These are phyloP conservation scores for Nicotiana attenuata DNA, from an alignment of 257 asterid species.

Conservation along the genomic window DNA sequence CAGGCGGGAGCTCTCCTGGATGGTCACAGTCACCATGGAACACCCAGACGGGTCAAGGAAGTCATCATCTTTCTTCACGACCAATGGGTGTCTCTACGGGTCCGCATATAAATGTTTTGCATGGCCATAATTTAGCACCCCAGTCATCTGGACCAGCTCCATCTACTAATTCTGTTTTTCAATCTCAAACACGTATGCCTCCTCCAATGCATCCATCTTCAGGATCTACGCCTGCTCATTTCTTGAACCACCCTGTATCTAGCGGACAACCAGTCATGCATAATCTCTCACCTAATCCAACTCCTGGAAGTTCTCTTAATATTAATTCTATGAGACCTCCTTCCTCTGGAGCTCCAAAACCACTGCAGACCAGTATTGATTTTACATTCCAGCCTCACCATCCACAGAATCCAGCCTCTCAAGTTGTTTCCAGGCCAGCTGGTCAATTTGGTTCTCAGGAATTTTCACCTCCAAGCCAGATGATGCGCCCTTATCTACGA, in stretches of 20 bases:
- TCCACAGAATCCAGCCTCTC: conserved; percentile 44
- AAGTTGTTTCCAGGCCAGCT: conserved; percentile 33
- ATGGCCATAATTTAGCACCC: no score
- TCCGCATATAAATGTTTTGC: no score
- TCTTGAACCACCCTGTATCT: conserved; percentile 9
- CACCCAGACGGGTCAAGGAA: conserved; percentile 31
- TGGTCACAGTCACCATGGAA: conserved; percentile 34
- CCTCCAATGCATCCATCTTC: conserved; percentile 23
- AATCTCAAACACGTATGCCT: conserved; percentile 33
- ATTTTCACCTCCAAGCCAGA: conserved; percentile 35
- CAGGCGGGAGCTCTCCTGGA: conserved; percentile 20
- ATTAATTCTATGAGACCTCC: conserved; percentile 31
- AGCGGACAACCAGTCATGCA: conserved; percentile 20
- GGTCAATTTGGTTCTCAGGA: conserved; percentile 35
- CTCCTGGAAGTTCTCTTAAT: conserved; percentile 32
- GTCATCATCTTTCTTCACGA: no score
- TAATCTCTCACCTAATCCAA: conserved; percentile 26
- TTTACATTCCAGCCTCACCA: conserved; percentile 78
- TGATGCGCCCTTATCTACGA: conserved; percentile 37
- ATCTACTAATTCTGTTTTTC: conserved; percentile 17
- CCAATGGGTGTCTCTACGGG: no score
- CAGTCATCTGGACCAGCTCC: conserved; percentile 28
- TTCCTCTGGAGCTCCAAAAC: conserved; percentile 43
- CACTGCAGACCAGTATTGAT: conserved; percentile 59
- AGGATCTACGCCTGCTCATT: conserved; percentile 22